phyloP scores from a whole-genome alignment of 2,329 filamentous ascomycete genomes.

The Colletotrichum sansevieriae region DNA sequence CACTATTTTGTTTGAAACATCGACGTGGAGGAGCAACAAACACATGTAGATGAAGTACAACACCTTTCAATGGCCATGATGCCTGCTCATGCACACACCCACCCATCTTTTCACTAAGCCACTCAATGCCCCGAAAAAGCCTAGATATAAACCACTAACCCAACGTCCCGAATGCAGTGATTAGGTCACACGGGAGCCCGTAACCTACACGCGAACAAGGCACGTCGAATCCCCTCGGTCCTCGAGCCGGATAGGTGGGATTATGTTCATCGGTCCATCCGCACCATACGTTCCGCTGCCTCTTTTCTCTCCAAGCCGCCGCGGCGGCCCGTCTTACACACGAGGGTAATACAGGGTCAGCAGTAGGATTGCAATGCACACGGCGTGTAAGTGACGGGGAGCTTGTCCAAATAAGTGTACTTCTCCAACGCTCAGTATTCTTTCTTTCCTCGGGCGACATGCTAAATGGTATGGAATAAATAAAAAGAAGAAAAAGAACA shows the following conservation, averaged over 20 bases:
- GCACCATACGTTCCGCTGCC: neutral
- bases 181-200: neutral
- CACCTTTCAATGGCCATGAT: neutral
- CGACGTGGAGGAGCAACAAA: too few species aligned
- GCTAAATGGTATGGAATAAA: slow-evolving; percentile 25
- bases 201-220: too few species aligned
- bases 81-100: slow-evolving; percentile 11
- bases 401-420: slow-evolving; percentile 18
- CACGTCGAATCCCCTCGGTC: too few species aligned
- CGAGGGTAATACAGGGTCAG: slow-evolving; percentile 2
- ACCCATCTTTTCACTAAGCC: neutral
- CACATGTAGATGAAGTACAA: neutral
- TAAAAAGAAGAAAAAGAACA: neutral
- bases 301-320: neutral
- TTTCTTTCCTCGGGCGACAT: slow-evolving; percentile 11
- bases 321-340: slow-evolving; percentile 1
- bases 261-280: neutral
- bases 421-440: slow-evolving; percentile 9
- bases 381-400: neutral
- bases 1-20: too few species aligned
- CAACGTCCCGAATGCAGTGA: neutral
- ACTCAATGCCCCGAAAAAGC: neutral
- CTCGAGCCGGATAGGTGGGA: slow-evolving; percentile 19
- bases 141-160: slow-evolving; percentile 1
- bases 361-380: neutral